Base-by-base conservation (phyloP, 2,329 filamentous ascomycete genomes). In the Trichoderma atrobrunneum region DNA sequence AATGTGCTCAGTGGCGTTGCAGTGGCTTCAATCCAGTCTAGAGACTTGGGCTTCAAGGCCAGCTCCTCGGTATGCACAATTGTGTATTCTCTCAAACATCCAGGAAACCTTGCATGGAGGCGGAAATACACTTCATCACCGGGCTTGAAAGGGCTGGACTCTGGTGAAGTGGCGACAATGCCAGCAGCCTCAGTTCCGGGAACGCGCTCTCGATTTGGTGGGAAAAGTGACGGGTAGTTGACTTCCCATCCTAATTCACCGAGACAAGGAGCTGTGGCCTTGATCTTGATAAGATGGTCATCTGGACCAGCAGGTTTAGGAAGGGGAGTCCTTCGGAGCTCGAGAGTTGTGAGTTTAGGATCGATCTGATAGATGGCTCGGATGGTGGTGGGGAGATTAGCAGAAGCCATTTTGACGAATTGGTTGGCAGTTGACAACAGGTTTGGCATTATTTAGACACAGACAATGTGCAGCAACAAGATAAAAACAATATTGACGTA, bases 161-260 rank as follows among this genome's bases (percentile, higher is more conserved):
- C 76, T 6, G 80, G 77, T 1, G 79, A 76, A 2, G 75, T 72
- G 21, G 81, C 78, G n/a, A 85, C 79, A n/a, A 78, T 77, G 4
- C 83, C 83, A 5, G 81, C 77, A 32, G 82, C 75, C 74, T 85
- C 83, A 39, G 81, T 81, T 72, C 82, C 77, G 5, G 80, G 79
- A 12, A 81, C 77, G n/a, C 77, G 77, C 60, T 78, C 74, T 34
- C 76, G 75, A 43, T 74, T 72, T 3, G 74, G 39, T 1, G 74
- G 72, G 59, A 77, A 78, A n/a, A 75, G 48, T 5, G 64, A 59
- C 1, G 77, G 76, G 32, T 74, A 76, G 56, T 73, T 72, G 60
- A 63, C n/a, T 26, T 74, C 75, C 81, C 81, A 83, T 61, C 72
- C 72, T 21, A 82, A 77, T 74, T 80, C 80, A 36, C 78, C 76